Evolutionary conservation across 768 basidiomycete species (phyloP).

Genomic region (Mycena belliarum): DNA sequence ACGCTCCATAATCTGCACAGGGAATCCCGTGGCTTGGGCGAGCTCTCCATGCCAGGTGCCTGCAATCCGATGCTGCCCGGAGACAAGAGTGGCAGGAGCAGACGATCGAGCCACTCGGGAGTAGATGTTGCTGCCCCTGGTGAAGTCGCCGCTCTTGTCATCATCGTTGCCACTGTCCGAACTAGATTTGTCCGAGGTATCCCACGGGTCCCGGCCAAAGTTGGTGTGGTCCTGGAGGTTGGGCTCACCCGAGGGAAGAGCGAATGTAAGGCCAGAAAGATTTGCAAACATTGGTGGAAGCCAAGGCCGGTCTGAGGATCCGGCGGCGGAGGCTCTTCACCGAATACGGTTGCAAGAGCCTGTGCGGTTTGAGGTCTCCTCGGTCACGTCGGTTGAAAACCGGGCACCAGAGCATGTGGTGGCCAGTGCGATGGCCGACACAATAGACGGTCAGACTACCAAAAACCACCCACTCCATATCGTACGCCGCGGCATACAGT

Average conservation of each 20-base stretch:
- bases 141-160: neutral
- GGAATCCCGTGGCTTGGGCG: neutral
- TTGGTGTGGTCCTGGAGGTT: neutral
- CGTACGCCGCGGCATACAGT: conserved; percentile 5
- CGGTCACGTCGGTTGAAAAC: neutral
- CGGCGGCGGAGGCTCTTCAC: neutral
- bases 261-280: neutral
- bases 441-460: neutral
- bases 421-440: neutral
- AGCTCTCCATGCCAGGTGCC: neutral
- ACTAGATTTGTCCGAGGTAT: neutral
- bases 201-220: neutral
- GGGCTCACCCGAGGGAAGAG: neutral
- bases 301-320: neutral
- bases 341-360: neutral
- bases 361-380: neutral
- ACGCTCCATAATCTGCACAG: neutral
- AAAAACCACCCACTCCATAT: neutral
- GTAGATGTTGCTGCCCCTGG: neutral
- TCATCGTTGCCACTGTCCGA: neutral
- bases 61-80: neutral
- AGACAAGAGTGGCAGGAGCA: neutral
- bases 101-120: neutral
- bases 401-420: conserved; percentile 1
- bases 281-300: neutral